Evolutionary conservation across 805 yeast genomes (phyloP), one percentile per base, ranked within the genome.

Genomic region (Yarrowia phangngaensis): DNA sequence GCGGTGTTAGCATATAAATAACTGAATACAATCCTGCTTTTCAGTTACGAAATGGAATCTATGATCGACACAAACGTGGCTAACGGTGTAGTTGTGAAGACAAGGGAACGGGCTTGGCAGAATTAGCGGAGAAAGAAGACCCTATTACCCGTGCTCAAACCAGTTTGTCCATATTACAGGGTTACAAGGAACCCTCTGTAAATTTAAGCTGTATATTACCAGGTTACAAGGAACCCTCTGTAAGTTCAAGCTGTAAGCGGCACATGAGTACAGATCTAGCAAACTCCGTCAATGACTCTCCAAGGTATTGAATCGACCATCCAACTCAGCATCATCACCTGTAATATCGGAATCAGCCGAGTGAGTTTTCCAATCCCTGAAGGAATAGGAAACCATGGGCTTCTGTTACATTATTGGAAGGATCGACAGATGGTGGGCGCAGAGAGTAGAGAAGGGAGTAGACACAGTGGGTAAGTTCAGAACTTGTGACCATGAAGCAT

Each of bases 401-500:
- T 50, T 80, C 71, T 50, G 79, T 62, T 55, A 80, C 76, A 54
- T 73, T 41, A 28, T 41, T 59, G 19, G 74, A 63, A 3, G 88
- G 84, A 50, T 75, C 70, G 22, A 75, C 59, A 1, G 88, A 86
- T 4, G 86, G 82, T 4, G 78, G 78, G 54, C 75, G 65, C 45
- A 83, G 57, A 54, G 74, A 66, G 61, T 76, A 62, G 55, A 70
- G 59, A 34, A 86, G 78, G 47, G 63, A 9, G 69, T 64, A 3
- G 74, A 66, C 13, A 80, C 70, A 3, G 79, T 82, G 11, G 82
- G 79, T 3, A 76, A 62, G 35, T 65, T 67, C 41, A 82, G 58
- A 2, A 78, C 95, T 59, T 89, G 95, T 17, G 74, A 70, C 90
- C 96, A 92, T 55, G 77, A 75, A 9, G 85, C 78, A 53, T 82